Base-by-base conservation (phyloP, 2,329 filamentous ascomycete genomes). In the Leptographium lundbergii region DNA sequence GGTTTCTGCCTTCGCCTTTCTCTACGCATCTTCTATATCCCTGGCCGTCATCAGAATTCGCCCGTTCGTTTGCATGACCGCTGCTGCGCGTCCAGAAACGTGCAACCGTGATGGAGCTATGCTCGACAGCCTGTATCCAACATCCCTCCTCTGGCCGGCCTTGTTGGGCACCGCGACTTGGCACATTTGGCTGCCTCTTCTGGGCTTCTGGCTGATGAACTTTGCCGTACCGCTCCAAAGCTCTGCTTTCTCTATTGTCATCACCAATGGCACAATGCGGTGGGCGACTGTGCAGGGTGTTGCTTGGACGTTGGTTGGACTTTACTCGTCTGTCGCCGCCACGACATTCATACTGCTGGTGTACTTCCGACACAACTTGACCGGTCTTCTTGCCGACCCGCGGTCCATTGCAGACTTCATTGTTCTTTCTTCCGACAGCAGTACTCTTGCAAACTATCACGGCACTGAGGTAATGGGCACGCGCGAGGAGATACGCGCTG, bases 381-480 rank as follows among this genome's bases (percentile, higher is more conserved):
- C 90, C 0, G 91, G 91, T 0, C 75, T 96, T 62, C 80, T 87
- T 67, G 96, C 91, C 91, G 90, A 96, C 68, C 81, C 90, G 2
- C 79, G 86, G 53, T 92, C 86, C 27, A 75, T 96, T 9, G 91
- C 88, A 3, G 91, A 96, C 68, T 74, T 95, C 45, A 79, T 94
- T 51, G 82, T 86, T 1, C 77, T 96, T 13, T 78, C 95, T 29
- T 86, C 89, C 63, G 82, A 87, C 61, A 91, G 89, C 63, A 96
- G 95, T 70, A 83, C 86, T 22, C 78, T 91, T 55, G 75, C 77
- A 25, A 86, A 88, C 66, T 95, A 91, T 70, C 77, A 81, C 14
- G 82, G 82, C 4, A 84, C 85, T 0, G 87, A 91, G 65, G 81
- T 82, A 0, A 77, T 83, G 51, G 71, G 72, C 9, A 74, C 72